Conservation (phyloP, 2,329 filamentous ascomycete genomes). For the Cadophora luteo-olivacea region DNA sequence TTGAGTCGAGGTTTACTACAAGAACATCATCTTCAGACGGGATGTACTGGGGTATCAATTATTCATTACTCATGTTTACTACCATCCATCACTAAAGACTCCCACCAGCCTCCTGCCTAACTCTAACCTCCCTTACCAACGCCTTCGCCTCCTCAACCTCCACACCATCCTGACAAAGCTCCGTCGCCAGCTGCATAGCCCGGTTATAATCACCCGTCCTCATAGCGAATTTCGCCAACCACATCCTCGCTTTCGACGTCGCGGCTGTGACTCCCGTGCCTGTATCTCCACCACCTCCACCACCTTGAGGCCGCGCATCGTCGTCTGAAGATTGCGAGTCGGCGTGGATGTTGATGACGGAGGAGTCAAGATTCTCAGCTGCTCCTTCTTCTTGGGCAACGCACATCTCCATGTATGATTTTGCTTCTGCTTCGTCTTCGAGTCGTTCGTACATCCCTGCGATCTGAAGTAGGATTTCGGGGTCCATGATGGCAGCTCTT, state of each 20-base stretch:
- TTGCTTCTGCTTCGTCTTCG: conserved; percentile 78
- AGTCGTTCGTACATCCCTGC: conserved; percentile 86
- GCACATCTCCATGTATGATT: conserved; percentile 94
- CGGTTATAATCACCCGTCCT: conserved; percentile 75
- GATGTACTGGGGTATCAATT: conserved; percentile 19
- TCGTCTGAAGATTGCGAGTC: conserved; percentile 61
- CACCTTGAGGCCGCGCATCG: conserved; percentile 36
- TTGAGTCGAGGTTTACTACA: not conserved
- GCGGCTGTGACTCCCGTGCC: conserved; percentile 88
- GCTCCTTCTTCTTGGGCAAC: conserved; percentile 88
- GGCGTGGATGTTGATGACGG: conserved; percentile 58
- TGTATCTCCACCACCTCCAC: conserved; percentile 47
- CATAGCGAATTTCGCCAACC: conserved; percentile 87
- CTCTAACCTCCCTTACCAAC: conserved; percentile 83
- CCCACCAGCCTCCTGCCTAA: conserved; percentile 58
- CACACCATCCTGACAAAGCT: conserved; percentile 93
- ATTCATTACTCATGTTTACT: not conserved
- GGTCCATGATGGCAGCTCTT: conserved; percentile 72
- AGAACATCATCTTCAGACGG: not conserved
- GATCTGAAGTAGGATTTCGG: conserved; percentile 89
- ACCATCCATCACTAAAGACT: not conserved
- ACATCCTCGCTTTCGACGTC: conserved; percentile 91
- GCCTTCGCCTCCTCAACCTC: conserved; percentile 98
- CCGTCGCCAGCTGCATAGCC: conserved; percentile 82
- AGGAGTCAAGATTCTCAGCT: conserved; percentile 48